Base-by-base conservation (phyloP, 2,329 filamentous ascomycete species). In the Ceratocystis harringtonii region DNA sequence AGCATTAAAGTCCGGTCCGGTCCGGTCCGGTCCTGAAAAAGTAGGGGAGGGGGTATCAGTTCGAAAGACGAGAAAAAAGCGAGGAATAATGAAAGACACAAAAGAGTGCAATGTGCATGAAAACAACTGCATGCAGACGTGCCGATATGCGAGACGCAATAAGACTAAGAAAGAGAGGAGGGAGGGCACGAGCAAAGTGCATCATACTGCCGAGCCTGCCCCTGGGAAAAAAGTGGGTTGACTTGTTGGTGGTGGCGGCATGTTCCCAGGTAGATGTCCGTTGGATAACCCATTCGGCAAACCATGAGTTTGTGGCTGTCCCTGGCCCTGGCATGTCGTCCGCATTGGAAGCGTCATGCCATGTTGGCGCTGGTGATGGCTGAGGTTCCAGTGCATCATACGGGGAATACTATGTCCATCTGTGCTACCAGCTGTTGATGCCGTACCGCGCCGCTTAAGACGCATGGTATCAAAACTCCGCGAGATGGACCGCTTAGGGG, bases 381-480 rank as follows among this genome's bases (percentile, higher is more conserved):
- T 17, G 41, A 57, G 65, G 30, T 25, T 60, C 60, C 50, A 62
- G 17, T 62, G 61, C 28, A 67, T 65, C 62, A 64, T 48, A 17
- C 65, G 62, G n/a, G 65, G 62, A 19, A 62, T 64, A 30, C 43
- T 61, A 19, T 64, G 55, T 6, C 65, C 65, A 10, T 67, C 65
- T 10, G 57, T 28, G 32, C 62, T 61, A 17, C 44, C 57, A 7
- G 62, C 36, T 6, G 62, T 64, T 41, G 63, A 65, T 12, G 25
- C 52, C 19, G 63, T 15, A 30, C 66, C 65, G 8, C 67, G 69
- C n/a, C 68, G 65, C 65, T 70, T 71, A 10, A 67, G 67, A 15
- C 69, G 57, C 25, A 70, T 58, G 60, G 70, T 70, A 44, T 71
- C 70, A 30, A 71, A 58, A 55, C 69, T 70, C 48, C 64, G 66